These are phyloP conservation scores for Cymodocea nodosa DNA, from an alignment of 116 monocot species.

Conservation along the genomic window DNA sequence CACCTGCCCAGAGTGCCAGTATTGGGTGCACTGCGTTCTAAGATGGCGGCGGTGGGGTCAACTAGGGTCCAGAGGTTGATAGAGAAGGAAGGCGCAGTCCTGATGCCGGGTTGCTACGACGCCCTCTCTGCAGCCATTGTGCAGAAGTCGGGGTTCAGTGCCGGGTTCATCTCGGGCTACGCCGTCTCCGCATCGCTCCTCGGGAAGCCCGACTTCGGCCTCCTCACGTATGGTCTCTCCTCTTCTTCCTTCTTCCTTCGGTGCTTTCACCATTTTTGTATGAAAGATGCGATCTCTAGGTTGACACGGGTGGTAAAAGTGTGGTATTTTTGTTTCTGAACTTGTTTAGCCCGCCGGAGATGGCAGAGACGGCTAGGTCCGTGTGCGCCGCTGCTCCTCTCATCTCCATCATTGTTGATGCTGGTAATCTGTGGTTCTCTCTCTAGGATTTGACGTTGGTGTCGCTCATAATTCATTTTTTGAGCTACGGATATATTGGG, in stretches of 20 bases:
- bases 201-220: slow-evolving; percentile 57
- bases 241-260: not conserved
- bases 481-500: not conserved
- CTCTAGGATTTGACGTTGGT: not conserved
- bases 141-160: slow-evolving; percentile 36
- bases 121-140: slow-evolving; percentile 47
- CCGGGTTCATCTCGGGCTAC: slow-evolving; percentile 57
- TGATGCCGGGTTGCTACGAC: slow-evolving; percentile 56
- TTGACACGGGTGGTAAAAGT: not conserved
- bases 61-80: slow-evolving; percentile 40
- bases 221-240: slow-evolving; percentile 27
- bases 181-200: slow-evolving; percentile 53
- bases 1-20: not conserved
- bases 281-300: not conserved
- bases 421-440: slow-evolving; percentile 12
- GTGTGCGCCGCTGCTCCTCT: slow-evolving; percentile 27
- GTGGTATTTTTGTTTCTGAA: not conserved
- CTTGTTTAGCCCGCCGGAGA: slow-evolving; percentile 34
- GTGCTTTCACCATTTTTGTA: not conserved
- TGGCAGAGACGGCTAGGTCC: slow-evolving; percentile 34
- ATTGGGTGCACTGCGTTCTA: not conserved
- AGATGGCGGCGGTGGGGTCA: not conserved
- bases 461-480: not conserved
- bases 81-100: slow-evolving; percentile 40
- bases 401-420: slow-evolving; percentile 30